Base-by-base conservation (phyloP, 2,329 filamentous ascomycete species). In the Calonectria fujianensis region DNA sequence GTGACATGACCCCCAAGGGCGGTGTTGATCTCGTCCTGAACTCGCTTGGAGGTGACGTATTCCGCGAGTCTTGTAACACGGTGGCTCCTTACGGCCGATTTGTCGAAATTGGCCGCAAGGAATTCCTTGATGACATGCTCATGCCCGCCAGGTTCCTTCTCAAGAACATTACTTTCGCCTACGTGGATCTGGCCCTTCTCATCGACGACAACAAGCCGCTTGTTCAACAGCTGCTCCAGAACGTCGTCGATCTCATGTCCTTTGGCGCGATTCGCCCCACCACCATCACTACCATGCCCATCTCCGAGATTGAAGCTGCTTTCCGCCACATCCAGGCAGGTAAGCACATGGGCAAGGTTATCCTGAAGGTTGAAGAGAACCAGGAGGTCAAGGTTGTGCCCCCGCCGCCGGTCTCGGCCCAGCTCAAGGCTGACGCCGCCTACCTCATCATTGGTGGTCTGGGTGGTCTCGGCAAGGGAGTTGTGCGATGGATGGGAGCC, bases 371-470 rank as follows among this genome's bases (percentile, higher is more conserved):
- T 1, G 50, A 69, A 24, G 57, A 73, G 10, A 64, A 64, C 18
- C 65, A 76, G 13, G 29, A 59, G 45, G 72, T 75, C 48, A 70
- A 69, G 57, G 50, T 71, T 37, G 48, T 70, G 13, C 68, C 50
- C 52, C 27, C 64, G 41, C n/a, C 59, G 20, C 31, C 65, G 29
- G 11, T 29, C 18, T 52, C 45, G 4, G 35, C 59, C 8, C 39
- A 67, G 13, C 32, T 78, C 20, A 41, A 71, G 14, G 4, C 24
- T 13, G 52, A 78, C 39, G 77, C 72, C 10, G 72, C 78, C 14
- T 81, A 80, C 57, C 52, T 80, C 16, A 72, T 81, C 16, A 72
- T 74, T 24, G 69, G 69, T 41, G 78, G 79, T 16, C 77, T 79
- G 18, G 75, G 76, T 27, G 78, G 79, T 54, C 72, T 81, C 27